These are phyloP conservation scores for Hepatocystis sp. DNA, from an alignment of 169 alveolate genomes.

Conservation along the genomic window DNA sequence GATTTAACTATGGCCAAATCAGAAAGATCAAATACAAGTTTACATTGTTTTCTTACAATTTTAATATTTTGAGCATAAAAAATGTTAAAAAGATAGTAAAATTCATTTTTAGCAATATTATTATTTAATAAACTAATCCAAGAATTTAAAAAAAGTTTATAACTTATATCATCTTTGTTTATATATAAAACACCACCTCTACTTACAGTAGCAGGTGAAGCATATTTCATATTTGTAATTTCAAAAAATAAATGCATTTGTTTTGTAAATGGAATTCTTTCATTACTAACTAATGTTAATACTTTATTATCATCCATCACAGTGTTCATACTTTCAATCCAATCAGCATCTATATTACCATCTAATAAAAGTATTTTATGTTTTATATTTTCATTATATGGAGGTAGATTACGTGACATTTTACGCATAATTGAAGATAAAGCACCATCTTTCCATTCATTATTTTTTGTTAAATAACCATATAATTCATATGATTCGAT, in stretches of 20 bases:
- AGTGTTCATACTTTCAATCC: constrained; percentile 98
- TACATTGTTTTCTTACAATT: constrained; percentile 81
- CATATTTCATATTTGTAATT: constrained; percentile 94
- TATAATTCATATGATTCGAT: constrained; percentile 95
- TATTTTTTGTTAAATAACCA: constrained; percentile 94
- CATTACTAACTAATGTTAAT: constrained; percentile 95
- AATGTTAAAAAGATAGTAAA: constrained; percentile 90
- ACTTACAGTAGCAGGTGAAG: constrained; percentile 99
- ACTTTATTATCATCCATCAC: constrained; percentile 98
- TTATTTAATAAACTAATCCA: constrained; percentile 92
- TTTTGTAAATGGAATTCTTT: constrained; percentile 95
- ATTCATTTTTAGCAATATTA: constrained; percentile 91
- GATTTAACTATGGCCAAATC: constrained; percentile 92
- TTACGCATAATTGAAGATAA: constrained; percentile 96
- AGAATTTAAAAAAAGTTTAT: constrained; percentile 94
- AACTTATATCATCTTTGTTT: constrained; percentile 96
- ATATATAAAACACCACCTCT: constrained; percentile 98
- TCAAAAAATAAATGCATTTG: constrained; percentile 96
- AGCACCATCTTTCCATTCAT: constrained; percentile 98
- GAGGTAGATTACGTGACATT: constrained; percentile 93
- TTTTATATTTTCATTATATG: constrained; percentile 88
- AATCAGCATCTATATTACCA: constrained; percentile 98
- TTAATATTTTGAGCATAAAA: constrained; percentile 87
- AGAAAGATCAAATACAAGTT: constrained; percentile 90
- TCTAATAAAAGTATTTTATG: constrained; percentile 95